A percentile compares a stretch with the other conserved stretches of the same genome.
These are phyloP conservation scores for Nakazawaea ishiwadae DNA, from an alignment of 805 yeast genomes.

Conservation along the genomic window DNA sequence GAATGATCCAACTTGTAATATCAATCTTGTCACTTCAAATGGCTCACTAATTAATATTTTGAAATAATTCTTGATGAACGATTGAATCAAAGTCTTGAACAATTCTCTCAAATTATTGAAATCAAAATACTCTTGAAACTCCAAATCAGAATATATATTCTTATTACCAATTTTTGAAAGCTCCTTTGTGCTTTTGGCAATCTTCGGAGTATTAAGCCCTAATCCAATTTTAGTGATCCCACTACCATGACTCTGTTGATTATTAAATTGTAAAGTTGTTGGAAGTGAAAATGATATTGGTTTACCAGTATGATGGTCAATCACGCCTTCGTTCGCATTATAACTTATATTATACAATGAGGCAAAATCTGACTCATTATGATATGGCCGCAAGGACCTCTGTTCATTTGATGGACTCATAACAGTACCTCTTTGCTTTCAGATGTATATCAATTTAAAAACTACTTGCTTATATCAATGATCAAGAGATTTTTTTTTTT, in stretches of 20 bases:
- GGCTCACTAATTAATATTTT: constrained; percentile 78
- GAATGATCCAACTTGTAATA: constrained; percentile 77
- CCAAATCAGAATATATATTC: constrained; percentile 52
- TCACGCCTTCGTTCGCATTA: constrained; percentile 27
- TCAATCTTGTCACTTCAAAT: constrained; percentile 73
- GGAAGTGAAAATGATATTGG: constrained; percentile 29
- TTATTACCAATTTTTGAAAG: constrained; percentile 17
- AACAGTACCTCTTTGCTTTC: neutral
- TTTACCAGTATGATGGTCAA: constrained; percentile 28
- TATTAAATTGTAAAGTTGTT: constrained; percentile 16
- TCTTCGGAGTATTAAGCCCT: constrained; percentile 11
- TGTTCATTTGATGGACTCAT: constrained; percentile 3
- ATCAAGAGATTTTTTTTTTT: neutral
- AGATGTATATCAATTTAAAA: neutral
- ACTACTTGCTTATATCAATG: neutral
- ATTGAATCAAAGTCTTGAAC: constrained; percentile 49
- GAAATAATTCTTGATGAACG: constrained; percentile 64
- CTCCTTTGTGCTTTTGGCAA: constrained; percentile 13
- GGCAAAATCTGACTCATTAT: constrained; percentile 25
- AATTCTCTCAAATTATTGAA: constrained; percentile 51
- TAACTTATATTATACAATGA: constrained; percentile 28
- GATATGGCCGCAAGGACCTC: constrained; percentile 25
- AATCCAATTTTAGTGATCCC: constrained; percentile 6
- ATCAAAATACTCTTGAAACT: constrained; percentile 64
- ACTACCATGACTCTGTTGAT: constrained; percentile 5